Base-by-base conservation (phyloP, 2,329 filamentous ascomycete species). In the Aspergillus versicolor region DNA sequence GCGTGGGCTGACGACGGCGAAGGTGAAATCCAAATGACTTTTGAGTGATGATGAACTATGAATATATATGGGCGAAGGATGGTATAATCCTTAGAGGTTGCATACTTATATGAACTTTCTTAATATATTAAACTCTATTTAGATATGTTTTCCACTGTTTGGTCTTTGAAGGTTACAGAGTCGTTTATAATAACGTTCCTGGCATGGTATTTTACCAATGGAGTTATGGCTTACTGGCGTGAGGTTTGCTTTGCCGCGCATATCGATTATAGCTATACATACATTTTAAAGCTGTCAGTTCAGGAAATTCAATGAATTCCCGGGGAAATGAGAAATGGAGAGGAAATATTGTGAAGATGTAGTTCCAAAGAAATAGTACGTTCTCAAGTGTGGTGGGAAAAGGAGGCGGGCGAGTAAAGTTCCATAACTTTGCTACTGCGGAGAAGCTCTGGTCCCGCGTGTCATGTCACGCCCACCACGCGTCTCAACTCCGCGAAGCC, bases 21-120 rank as follows among this genome's bases (percentile, higher is more conserved):
- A 72, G 85, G 86, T 70, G 88, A 91, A 73, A 89, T 93, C 61
- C 82, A 84, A 32, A 89, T 93, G 88, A 91, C 88, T 61, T 93
- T 93, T 84, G 90, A 88, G 73, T 90, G 77, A 76, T 50, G 51
- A 76, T 50, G 51, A 59, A 43, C 54, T 42, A 60, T 47, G 57
- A 61, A 24, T 59, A 44, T 58, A 62, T 49, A 61, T 44, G 53
- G 30, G 48, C 51, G 38, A 45, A 46, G 27, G 55, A 49, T 27
- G 38, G 24, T 51, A 38, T 15, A n/a, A 15, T 6, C 34, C 34
- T 37, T 37, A 15, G 15, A 7, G 34, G 15, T 52, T 50, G 54
- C 43, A 27, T 54, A 52, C n/a, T 37, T 15, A 46, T 44, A 57
- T 37, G 46, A 19, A 12, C 13, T 38, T 30, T 21, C 12, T 19